These are phyloP conservation scores for Beauveria rudraprayagi DNA, from an alignment of 2,329 filamentous ascomycete species.

Conservation along the genomic window DNA sequence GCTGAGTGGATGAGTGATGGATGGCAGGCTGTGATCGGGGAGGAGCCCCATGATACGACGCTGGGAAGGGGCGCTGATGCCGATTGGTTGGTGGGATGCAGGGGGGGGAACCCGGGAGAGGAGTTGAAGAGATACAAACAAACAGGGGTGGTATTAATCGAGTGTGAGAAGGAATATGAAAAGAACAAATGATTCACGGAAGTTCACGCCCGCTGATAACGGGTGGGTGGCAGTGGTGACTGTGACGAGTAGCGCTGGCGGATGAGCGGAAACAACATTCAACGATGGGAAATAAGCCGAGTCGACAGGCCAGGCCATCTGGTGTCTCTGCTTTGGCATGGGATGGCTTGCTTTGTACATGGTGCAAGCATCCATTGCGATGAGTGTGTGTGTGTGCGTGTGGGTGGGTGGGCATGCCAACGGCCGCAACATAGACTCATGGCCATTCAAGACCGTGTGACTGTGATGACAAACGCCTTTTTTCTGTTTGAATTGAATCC, in stretches of 20 bases:
- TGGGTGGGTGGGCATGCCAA: background rate
- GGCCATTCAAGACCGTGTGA: background rate
- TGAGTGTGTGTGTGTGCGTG: too few species aligned
- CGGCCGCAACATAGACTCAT: background rate
- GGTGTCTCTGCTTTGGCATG: background rate
- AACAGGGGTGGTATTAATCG: too few species aligned
- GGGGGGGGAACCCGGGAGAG: background rate
- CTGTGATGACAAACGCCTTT: background rate
- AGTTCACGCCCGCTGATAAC: too few species aligned
- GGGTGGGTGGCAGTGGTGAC: too few species aligned
- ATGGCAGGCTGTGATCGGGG: background rate
- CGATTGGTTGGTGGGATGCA: background rate
- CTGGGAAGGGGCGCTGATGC: background rate
- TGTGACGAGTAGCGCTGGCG: too few species aligned
- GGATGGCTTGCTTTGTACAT: too few species aligned
- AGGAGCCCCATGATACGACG: background rate
- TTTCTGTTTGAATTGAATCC: background rate
- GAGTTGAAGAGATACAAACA: too few species aligned
- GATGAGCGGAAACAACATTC: background rate
- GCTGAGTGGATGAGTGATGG: background rate
- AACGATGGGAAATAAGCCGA: background rate
- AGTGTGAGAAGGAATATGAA: background rate
- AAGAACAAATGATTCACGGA: background rate
- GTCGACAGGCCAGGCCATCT: background rate
- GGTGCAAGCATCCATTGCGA: too few species aligned